A percentile compares a stretch with the other conserved stretches of the same genome.
These are phyloP conservation scores for Penicillium sp. DNA, from an alignment of 2,329 filamentous ascomycete genomes.

Conservation along the genomic window DNA sequence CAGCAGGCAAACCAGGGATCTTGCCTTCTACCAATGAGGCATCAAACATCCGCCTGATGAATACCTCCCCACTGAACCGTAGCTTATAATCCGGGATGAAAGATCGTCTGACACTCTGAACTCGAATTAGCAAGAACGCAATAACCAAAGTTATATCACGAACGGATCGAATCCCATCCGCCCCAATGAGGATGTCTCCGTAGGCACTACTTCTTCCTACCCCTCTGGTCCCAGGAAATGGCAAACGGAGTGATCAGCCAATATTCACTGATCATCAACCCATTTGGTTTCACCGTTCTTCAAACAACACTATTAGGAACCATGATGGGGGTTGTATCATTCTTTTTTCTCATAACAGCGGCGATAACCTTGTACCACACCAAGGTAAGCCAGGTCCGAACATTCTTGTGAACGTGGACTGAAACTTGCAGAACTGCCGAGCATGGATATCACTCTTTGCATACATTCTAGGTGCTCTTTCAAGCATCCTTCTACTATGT, in stretches of 20 bases:
- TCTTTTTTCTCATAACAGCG: constrained; percentile 23
- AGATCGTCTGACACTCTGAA: constrained; percentile 26
- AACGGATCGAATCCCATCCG: constrained; percentile 47
- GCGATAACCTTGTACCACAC: constrained; percentile 25
- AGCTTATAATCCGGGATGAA: constrained; percentile 38
- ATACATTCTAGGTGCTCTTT: constrained; percentile 32
- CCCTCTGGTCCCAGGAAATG: constrained; percentile 32
- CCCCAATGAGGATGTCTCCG: constrained; percentile 45
- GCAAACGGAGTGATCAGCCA: constrained; percentile 36
- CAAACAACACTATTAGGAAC: constrained; percentile 16
- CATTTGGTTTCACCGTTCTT: constrained; percentile 36
- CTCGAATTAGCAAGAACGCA: background rate
- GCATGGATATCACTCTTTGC: constrained; percentile 23
- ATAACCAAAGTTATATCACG: constrained; percentile 23
- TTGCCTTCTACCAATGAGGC: constrained; percentile 31
- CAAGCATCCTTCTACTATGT: constrained; percentile 30
- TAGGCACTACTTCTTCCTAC: constrained; percentile 30
- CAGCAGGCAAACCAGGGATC: constrained; percentile 34
- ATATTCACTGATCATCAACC: constrained; percentile 40
- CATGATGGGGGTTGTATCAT: constrained; percentile 23
- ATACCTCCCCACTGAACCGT: constrained; percentile 40
- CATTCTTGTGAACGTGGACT: background rate
- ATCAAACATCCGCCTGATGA: constrained; percentile 42
- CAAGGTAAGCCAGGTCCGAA: constrained; percentile 14
- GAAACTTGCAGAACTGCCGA: constrained; percentile 6